These are phyloP conservation scores for Cryptococcus hybrid DNA, from an alignment of 1,284 basidiomycete species.

Conservation along the genomic window DNA sequence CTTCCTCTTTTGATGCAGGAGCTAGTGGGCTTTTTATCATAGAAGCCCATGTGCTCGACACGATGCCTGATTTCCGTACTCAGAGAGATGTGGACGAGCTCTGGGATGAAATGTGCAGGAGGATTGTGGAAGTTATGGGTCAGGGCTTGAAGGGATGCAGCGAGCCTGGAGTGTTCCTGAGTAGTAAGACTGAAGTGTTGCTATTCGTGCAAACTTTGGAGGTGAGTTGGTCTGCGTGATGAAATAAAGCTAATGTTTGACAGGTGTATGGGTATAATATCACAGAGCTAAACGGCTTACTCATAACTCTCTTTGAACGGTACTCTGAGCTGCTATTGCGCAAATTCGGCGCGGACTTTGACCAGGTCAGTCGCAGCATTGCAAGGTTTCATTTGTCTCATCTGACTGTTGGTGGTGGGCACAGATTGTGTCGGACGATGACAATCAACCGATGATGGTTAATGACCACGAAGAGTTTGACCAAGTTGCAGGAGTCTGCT, in stretches of 20 bases:
- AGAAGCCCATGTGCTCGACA: slow-evolving; percentile 87
- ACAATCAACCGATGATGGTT: slow-evolving; percentile 87
- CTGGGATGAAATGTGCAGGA: slow-evolving; percentile 85
- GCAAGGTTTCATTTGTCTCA: not conserved
- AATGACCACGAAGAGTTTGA: slow-evolving; percentile 69
- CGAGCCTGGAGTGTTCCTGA: slow-evolving; percentile 78
- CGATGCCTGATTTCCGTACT: slow-evolving; percentile 76
- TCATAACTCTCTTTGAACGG: slow-evolving; percentile 84
- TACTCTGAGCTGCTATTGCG: slow-evolving; percentile 80
- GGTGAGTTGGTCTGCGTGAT: slow-evolving; percentile 53
- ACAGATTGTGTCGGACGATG: slow-evolving; percentile 84
- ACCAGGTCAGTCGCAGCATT: slow-evolving; percentile 57
- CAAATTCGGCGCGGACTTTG: slow-evolving; percentile 79
- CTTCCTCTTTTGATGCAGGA: slow-evolving; percentile 71
- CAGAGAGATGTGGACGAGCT: slow-evolving; percentile 90
- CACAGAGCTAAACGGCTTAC: slow-evolving; percentile 74
- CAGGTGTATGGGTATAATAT: slow-evolving; percentile 86
- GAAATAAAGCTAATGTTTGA: not conserved
- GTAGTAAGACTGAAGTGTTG: slow-evolving; percentile 79
- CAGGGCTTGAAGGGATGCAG: slow-evolving; percentile 70
- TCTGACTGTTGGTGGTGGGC: not conserved
- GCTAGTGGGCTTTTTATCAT: slow-evolving; percentile 99
- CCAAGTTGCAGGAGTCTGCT: slow-evolving; percentile 77
- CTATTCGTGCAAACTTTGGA: slow-evolving; percentile 92
- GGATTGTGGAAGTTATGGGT: slow-evolving; percentile 74